Base-by-base conservation (phyloP, 176 grass and related monocot species). In the Cenchrus purpureus region DNA sequence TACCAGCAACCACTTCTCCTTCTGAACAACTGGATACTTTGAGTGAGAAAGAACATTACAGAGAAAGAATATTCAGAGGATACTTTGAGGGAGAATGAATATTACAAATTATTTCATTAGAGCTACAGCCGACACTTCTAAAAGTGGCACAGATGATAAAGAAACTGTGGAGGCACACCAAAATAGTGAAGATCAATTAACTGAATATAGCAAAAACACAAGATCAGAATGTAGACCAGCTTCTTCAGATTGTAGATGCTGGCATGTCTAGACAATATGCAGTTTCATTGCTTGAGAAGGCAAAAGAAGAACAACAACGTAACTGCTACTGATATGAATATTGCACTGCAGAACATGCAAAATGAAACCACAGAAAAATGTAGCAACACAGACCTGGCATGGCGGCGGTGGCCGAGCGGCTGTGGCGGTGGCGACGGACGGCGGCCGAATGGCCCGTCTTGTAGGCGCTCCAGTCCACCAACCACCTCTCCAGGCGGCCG, bases 161-260 rank as follows among this genome's bases (percentile, higher is more conserved):
- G 45, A 25, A 25, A 25, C 53, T 76, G 75, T 49, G 28, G 82
- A 87, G 22, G 50, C 73, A 58, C 65, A 88, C 37, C 71, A 87
- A 60, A 88, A 79, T 65, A 94, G 79, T 76, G 55, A 78, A 16
- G 29, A 62, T 60, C 59, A 71, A 44, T 22, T 81, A 64, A 66
- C 55, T 72, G 78, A 25, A 86, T 55, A 67, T 68, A 48, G 22
- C 63, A 82, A 85, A 90, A 84, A 65, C 51, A 68, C 65, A 71
- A 46, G 50, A 84, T 62, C 55, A 89, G 53, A 66, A 68, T 68
- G 68, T 95, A 58, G 84, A 90, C 83, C 89, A 88, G 84, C 88
- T 98, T 92, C 89, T 98, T 83, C 95, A 98, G 85, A 94, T 98
- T 77, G 86, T 92, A 50, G 74, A 91, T 90, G 89, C 82, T 87